Evolutionary conservation across 768 basidiomycete genomes (phyloP).

Genomic region (Calocybe gangraenosa): DNA sequence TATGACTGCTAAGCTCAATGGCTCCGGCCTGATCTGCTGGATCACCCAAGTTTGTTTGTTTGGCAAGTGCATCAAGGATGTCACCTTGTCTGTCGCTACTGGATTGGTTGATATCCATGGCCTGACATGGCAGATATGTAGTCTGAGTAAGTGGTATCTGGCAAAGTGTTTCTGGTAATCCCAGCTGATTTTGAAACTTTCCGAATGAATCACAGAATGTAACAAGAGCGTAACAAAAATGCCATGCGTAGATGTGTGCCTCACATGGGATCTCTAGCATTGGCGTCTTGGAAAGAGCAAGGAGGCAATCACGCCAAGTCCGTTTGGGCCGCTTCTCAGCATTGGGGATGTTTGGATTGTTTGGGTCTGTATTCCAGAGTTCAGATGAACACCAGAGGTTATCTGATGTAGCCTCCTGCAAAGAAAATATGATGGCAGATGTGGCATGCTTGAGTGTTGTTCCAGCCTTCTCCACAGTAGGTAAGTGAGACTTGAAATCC

Average conservation of each 20-base stretch:
- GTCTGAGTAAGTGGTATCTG: constrained; percentile 12
- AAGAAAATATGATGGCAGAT: constrained; percentile 18
- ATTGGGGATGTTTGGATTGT: constrained; percentile 8
- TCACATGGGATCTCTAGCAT: constrained; percentile 3
- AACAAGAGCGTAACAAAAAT: constrained; percentile 19
- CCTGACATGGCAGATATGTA: neutral
- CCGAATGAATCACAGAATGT: constrained; percentile 19
- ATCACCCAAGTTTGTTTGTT: constrained; percentile 17
- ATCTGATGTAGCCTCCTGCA: constrained; percentile 14
- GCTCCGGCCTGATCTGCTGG: constrained; percentile 8
- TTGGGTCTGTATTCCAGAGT: constrained; percentile 15
- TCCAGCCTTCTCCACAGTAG: constrained; percentile 15
- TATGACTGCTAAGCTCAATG: neutral
- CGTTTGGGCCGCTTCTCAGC: neutral
- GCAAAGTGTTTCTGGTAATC: constrained; percentile 14
- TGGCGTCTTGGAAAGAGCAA: constrained; percentile 5
- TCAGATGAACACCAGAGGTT: constrained; percentile 17
- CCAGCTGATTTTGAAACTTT: constrained; percentile 12
- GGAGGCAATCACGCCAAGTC: constrained; percentile 1
- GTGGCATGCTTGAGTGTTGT: constrained; percentile 21
- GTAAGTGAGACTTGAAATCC: constrained; percentile 15
- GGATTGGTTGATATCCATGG: constrained; percentile 9
- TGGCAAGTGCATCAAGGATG: constrained; percentile 11
- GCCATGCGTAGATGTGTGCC: constrained; percentile 19
- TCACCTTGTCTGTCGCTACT: constrained; percentile 16